A percentile compares a stretch with the other conserved stretches of the same genome.
These are phyloP conservation scores for Pyrus communis DNA, from an alignment of 306 rosid genomes.

Conservation along the genomic window DNA sequence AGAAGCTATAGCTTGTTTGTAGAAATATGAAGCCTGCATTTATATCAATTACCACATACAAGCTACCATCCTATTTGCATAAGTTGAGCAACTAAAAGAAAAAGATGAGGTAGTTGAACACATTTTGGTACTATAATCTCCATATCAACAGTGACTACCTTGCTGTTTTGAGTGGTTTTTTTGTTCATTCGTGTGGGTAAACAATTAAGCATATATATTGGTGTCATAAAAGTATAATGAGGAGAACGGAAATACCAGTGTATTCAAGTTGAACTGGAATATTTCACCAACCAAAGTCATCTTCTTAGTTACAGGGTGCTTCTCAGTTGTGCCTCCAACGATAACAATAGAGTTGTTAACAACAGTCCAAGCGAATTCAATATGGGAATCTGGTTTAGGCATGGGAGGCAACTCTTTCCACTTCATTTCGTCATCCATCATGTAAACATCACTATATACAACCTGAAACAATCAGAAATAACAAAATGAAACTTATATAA, in stretches of 20 bases:
- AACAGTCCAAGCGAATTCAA: constrained; percentile 73
- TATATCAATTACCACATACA: background rate
- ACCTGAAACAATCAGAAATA: constrained; percentile 42
- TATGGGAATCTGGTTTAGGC: constrained; percentile 86
- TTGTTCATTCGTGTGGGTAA: background rate
- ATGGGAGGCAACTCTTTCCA: constrained; percentile 72
- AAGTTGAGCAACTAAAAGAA: background rate
- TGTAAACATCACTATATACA: constrained; percentile 70
- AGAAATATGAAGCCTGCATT: background rate
- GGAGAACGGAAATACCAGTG: constrained; percentile 37
- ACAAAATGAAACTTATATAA: background rate
- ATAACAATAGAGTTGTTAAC: constrained; percentile 73
- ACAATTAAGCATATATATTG: background rate
- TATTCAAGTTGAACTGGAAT: constrained; percentile 56
- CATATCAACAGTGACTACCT: background rate
- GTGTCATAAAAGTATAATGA: background rate
- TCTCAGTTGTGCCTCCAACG: constrained; percentile 85
- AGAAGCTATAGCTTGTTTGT: background rate
- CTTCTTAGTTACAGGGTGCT: constrained; percentile 73
- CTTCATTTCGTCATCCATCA: constrained; percentile 78
- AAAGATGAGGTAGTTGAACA: background rate
- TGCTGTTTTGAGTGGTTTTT: background rate
- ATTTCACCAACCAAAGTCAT: constrained; percentile 87
- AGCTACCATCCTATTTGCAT: background rate
- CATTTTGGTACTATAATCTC: background rate